These are phyloP conservation scores for Boletus patriciae DNA, from an alignment of 768 basidiomycete species.

Conservation along the genomic window DNA sequence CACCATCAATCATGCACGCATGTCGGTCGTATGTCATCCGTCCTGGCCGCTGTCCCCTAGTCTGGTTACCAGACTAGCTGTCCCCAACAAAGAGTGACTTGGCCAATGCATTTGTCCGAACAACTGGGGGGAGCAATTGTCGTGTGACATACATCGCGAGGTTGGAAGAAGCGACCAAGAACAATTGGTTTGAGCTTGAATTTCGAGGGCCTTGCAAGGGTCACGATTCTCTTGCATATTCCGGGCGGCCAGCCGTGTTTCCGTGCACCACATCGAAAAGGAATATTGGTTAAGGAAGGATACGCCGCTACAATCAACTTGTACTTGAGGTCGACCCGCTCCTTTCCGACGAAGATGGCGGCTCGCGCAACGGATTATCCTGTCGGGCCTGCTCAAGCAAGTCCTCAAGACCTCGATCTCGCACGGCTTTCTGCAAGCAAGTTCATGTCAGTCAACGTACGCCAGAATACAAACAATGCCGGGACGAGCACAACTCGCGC, in stretches of 20 bases:
- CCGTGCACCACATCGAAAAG: not conserved
- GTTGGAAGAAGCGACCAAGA: not conserved
- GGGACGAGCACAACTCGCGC: not conserved
- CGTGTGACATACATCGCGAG: not conserved
- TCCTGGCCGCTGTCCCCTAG: too few relatives aligned
- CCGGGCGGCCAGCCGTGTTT: not conserved
- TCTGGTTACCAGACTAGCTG: too few relatives aligned
- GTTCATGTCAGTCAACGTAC: not conserved
- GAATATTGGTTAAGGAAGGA: not conserved
- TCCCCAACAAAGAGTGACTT: not conserved
- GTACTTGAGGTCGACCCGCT: conserved; percentile 13
- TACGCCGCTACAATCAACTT: conserved; percentile 4
- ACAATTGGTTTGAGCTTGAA: not conserved
- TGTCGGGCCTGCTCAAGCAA: conserved; percentile 77
- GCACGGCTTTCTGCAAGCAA: conserved; percentile 65
- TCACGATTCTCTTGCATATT: not conserved
- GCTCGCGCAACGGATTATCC: conserved; percentile 73
- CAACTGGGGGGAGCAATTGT: too few relatives aligned
- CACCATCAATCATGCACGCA: not conserved
- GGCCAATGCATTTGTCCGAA: not conserved
- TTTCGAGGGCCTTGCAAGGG: not conserved
- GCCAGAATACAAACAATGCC: not conserved
- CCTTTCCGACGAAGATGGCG: conserved; percentile 36
- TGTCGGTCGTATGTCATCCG: not conserved
- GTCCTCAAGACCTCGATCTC: conserved; percentile 71